Percentiles rank a stretch among this genome's conserved stretches.
Evolutionary conservation across 441 rosid genomes (phyloP).

Genomic region (Syzygium malaccense): DNA sequence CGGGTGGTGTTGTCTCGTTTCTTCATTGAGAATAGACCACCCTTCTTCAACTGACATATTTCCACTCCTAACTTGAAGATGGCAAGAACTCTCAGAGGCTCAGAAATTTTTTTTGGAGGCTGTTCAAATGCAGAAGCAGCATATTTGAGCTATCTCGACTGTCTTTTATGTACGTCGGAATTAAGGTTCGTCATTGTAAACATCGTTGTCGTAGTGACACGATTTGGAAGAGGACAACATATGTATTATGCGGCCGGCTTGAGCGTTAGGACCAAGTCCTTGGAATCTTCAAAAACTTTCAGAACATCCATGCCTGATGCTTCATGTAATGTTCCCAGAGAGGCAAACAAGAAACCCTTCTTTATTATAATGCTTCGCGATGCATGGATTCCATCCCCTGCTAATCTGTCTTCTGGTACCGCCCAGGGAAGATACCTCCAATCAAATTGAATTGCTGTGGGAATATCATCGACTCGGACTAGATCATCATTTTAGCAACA

Average conservation of each 20-base stretch:
- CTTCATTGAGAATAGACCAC: slow-evolving; percentile 5
- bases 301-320: neutral
- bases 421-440: neutral
- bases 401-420: neutral
- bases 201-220: neutral
- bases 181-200: neutral
- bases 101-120: neutral
- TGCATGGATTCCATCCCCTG: neutral
- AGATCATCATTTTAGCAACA: neutral
- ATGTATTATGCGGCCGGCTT: slow-evolving; percentile 11
- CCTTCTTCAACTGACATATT: slow-evolving; percentile 15
- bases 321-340: neutral
- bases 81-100: neutral
- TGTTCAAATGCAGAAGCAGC: neutral
- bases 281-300: neutral
- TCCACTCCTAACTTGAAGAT: neutral
- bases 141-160: neutral
- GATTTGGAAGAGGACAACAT: neutral
- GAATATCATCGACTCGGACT: neutral
- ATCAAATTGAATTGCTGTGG: neutral
- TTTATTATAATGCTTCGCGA: neutral
- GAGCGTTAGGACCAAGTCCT: neutral
- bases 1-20: neutral
- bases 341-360: neutral
- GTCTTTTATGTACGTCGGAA: neutral